These are phyloP conservation scores for Zygotorulaspora mrakii DNA, from an alignment of 1,139 yeast genomes.

Conservation along the genomic window DNA sequence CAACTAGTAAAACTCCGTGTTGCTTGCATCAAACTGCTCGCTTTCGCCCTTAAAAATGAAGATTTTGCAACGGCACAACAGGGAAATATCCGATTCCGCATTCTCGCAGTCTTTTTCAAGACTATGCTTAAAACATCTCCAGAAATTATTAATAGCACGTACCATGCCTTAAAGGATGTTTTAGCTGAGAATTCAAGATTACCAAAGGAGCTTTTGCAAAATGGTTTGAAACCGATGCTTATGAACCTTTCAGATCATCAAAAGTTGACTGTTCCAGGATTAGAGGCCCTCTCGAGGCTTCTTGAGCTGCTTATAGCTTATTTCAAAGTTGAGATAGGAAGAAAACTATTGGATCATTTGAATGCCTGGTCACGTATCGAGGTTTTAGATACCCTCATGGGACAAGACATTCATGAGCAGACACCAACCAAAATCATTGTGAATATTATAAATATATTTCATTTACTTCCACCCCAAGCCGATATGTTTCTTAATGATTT, in stretches of 20 bases:
- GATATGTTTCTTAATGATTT: conserved; percentile 87
- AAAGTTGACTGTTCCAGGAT: conserved; percentile 80
- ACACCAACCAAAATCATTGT: conserved; percentile 82
- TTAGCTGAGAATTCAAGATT: conserved; percentile 81
- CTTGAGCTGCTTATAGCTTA: conserved; percentile 85
- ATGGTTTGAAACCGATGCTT: conserved; percentile 90
- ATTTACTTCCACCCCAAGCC: conserved; percentile 87
- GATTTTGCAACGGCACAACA: conserved; percentile 74
- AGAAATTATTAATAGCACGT: conserved; percentile 90
- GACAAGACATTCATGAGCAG: conserved; percentile 51
- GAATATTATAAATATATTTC: conserved; percentile 89
- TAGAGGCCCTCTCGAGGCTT: conserved; percentile 85
- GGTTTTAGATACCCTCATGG: conserved; percentile 45
- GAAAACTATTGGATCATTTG: conserved; percentile 85
- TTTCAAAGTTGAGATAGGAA: conserved; percentile 94
- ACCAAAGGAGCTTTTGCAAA: conserved; percentile 89
- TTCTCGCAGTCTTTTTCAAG: conserved; percentile 90
- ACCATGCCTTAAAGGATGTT: conserved; percentile 78
- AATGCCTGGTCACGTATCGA: conserved; percentile 96
- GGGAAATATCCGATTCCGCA: conserved; percentile 78
- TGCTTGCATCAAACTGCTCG: conserved; percentile 78
- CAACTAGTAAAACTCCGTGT: conserved; percentile 83
- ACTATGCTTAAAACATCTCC: conserved; percentile 83
- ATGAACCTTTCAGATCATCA: conserved; percentile 94
- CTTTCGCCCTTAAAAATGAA: conserved; percentile 78